These are phyloP conservation scores for Ogataea saltuana DNA, from an alignment of 805 yeast species.

Conservation along the genomic window DNA sequence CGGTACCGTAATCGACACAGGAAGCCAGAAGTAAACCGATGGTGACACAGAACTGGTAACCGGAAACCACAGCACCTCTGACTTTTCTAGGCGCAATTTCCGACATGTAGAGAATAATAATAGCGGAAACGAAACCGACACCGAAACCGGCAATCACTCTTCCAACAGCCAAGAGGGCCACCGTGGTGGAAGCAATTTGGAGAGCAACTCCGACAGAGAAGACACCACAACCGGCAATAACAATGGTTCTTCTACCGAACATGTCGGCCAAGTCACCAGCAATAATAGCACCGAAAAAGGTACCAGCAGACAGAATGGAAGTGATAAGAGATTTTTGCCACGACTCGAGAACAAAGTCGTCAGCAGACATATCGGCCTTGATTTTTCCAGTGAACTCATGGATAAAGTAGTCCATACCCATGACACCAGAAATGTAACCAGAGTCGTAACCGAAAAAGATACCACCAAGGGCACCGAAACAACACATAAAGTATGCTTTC, in stretches of 20 bases:
- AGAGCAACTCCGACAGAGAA: constrained; percentile 51
- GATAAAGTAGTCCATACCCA: constrained; percentile 57
- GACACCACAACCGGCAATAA: constrained; percentile 44
- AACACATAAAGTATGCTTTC: constrained; percentile 41
- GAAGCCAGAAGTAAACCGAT: constrained; percentile 73
- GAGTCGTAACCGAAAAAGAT: constrained; percentile 69
- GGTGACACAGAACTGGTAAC: constrained; percentile 66
- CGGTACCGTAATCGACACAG: constrained; percentile 68
- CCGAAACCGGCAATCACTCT: constrained; percentile 73
- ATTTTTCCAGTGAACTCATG: constrained; percentile 30
- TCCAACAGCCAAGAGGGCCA: constrained; percentile 60
- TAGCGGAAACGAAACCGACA: constrained; percentile 76
- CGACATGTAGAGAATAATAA: constrained; percentile 77
- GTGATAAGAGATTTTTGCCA: constrained; percentile 51
- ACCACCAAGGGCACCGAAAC: constrained; percentile 72
- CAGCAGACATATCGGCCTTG: constrained; percentile 20
- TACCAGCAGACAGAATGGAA: constrained; percentile 72
- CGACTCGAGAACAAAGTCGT: constrained; percentile 26
- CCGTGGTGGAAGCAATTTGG: constrained; percentile 48
- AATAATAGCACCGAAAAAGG: constrained; percentile 64
- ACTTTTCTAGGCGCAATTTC: constrained; percentile 78
- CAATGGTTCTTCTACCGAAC: constrained; percentile 51
- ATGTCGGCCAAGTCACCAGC: constrained; percentile 54
- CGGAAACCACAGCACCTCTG: constrained; percentile 74
- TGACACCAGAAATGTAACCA: constrained; percentile 64